Evolutionary conservation across 78 protist species (phyloP), one percentile per base, ranked within the genome.

Genomic region (Speleostelium caveatum): DNA sequence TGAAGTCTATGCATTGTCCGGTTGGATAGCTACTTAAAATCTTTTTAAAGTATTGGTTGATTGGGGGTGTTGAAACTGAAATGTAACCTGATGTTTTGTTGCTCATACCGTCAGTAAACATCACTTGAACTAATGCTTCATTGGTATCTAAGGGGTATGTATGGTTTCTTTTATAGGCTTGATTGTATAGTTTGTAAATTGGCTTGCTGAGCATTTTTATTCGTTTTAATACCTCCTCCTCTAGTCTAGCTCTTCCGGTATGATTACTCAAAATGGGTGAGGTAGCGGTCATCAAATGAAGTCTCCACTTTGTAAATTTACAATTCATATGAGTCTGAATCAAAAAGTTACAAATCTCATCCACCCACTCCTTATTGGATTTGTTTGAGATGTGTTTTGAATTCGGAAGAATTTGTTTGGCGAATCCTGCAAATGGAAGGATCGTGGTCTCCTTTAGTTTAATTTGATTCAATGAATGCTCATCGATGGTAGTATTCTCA

Each of bases 371-470:
- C 28, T 33, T 19, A 38, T 45, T 22, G 6, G 75, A 60, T 3
- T 30, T 36, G 12, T 30, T 49, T 19, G 51, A 0, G 2, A 63
- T 7, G 2, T 8, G 35, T 19, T 55, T 62, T 16, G 62, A 32
- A 49, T 76, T 76, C 32, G 86, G 86, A n/a, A 62, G 33, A 1
- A 76, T 42, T 33, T 76, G 86, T 58, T 76, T 60, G 26, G 45
- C 12, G 12, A 76, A 45, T 8, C 86, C 86, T 28, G 33, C 21
- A 24, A 62, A 76, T 32, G 86, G 86, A n/a, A n/a, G n/a, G n/a
- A n/a, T n/a, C n/a, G n/a, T n/a, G n/a, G n/a, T n/a, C n/a, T n/a
- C n/a, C n/a, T n/a, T n/a, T n/a, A n/a, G n/a, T n/a, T n/a, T n/a
- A n/a, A n/a, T n/a, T 73, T 69, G 55, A 49, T 49, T 8, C 10